Evolutionary conservation across 2,329 filamentous ascomycete species (phyloP).

Genomic region (Teratosphaeriaceae sp.): DNA sequence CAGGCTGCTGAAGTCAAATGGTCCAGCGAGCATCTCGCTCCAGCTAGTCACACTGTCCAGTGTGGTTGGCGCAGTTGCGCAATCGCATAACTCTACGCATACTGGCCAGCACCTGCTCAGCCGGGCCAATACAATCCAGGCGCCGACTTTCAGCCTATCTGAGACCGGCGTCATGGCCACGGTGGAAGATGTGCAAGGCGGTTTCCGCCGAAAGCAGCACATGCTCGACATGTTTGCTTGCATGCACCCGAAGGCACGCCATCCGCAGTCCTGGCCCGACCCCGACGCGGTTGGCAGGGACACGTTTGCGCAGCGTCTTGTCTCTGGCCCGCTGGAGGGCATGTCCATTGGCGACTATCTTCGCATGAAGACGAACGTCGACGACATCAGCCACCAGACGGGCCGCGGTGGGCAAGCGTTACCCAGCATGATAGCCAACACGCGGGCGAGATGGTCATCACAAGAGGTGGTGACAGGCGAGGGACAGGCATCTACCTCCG

Average conservation of each 20-base stretch:
- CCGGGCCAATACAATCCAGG: background rate
- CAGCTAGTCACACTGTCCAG: conserved; percentile 1
- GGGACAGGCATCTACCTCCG: conserved; percentile 21
- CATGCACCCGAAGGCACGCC: background rate
- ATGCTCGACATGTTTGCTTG: background rate
- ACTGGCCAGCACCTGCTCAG: background rate
- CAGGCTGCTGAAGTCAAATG: conserved; percentile 6
- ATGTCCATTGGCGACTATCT: conserved; percentile 5
- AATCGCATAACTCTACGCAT: background rate
- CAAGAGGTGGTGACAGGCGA: background rate
- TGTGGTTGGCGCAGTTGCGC: background rate
- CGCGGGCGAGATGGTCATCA: background rate
- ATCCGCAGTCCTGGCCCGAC: background rate
- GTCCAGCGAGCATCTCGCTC: conserved; percentile 1
- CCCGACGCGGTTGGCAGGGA: background rate
- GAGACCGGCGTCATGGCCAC: background rate
- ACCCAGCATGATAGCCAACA: background rate
- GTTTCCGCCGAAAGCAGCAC: background rate
- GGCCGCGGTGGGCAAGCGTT: conserved; percentile 2
- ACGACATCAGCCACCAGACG: conserved; percentile 1
- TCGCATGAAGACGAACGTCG: conserved; percentile 5
- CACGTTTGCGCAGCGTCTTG: background rate
- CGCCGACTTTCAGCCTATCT: background rate
- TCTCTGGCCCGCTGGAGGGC: conserved; percentile 2
- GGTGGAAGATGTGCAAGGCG: background rate